phyloP scores from a whole-genome alignment of 2,329 filamentous ascomycete species.

The Penicillium sp. region DNA sequence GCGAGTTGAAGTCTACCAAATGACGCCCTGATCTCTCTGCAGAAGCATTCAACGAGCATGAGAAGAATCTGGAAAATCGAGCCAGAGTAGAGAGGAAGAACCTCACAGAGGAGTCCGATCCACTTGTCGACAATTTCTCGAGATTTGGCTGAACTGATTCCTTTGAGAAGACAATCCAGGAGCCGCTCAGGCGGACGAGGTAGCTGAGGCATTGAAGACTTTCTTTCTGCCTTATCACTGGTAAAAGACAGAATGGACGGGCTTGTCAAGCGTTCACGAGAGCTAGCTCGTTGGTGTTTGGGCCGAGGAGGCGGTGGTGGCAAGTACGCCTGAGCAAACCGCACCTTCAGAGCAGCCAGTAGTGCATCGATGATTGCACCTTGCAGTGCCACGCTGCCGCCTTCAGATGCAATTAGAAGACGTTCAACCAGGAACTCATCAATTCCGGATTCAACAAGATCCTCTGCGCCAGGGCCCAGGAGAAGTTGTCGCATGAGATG shows the following conservation, averaged over 20 bases:
- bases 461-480: constrained; percentile 40
- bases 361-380: constrained; percentile 76
- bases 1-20: constrained; percentile 66
- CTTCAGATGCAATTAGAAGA: constrained; percentile 60
- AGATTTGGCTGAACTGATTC: constrained; percentile 71
- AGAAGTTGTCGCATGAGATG: constrained; percentile 57
- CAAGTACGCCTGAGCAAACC: constrained; percentile 39
- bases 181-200: constrained; percentile 60
- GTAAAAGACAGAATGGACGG: constrained; percentile 46
- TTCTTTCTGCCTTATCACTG: constrained; percentile 45
- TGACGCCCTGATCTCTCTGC: constrained; percentile 68
- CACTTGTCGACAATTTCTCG: constrained; percentile 83
- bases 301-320: constrained; percentile 29
- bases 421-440: constrained; percentile 69
- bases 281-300: constrained; percentile 38
- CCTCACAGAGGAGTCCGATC: constrained; percentile 80
- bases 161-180: constrained; percentile 77
- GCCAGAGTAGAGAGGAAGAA: constrained; percentile 77
- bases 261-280: constrained; percentile 41
- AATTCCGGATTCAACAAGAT: constrained; percentile 52
- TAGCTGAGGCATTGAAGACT: constrained; percentile 30
- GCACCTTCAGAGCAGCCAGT: constrained; percentile 68
- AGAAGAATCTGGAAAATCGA: constrained; percentile 88
- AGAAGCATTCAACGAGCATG: constrained; percentile 86
- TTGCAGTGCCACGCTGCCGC: constrained; percentile 67